Evolutionary conservation across 371 early-diverging fungal species (phyloP), one percentile per base, ranked within the genome.

Genomic region (Rhizopus arrhizus): DNA sequence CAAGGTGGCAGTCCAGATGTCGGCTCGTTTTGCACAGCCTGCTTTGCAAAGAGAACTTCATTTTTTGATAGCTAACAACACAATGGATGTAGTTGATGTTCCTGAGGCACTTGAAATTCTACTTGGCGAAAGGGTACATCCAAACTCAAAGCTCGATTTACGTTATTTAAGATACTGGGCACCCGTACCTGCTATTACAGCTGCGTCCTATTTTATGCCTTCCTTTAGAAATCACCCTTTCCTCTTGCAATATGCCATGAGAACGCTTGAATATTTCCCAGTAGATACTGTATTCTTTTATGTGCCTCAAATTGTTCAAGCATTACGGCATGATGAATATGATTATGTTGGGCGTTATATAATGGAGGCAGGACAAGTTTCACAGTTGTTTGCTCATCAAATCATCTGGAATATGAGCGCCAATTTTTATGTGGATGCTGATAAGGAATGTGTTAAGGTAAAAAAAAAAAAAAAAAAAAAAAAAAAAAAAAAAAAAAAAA

Each of bases 331-430:
- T 64, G 97, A 99, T 65, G 72, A 75, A 5, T 70, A 80, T 15
- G 91, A 98, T 5, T 97, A 97, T 69, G 90, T 93, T 4, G 95
- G 96, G 69, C 85, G 89, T 41, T 97, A 91, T 58, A 95, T 99
- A 38, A 75, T 99, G 75, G 87, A 91, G 38, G 92, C 99, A 1
- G 98, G 95, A 4, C 85, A 86, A 62, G 87, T 90, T 0, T 95
- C 95, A 4, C 98, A 95, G 70, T 80, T 94, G 36, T 98, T 99
- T 84, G 94, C 98, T 4, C 99, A 99, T 77, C 98, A 99, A 75
- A 95, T 99, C 50, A 97, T 99, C 52, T 99, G 99, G 99, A 99
- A 99, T 70, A 97, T 99, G 95, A 91, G 95, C 40, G 99, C 99
- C 49, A 99, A 99, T 77, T 78, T 72, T 40, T 81, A 88, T 91